Percentiles rank a stretch among this genome's conserved stretches.
Conservation (phyloP, 768 basidiomycete genomes). For the Amylocystis lapponica region DNA sequence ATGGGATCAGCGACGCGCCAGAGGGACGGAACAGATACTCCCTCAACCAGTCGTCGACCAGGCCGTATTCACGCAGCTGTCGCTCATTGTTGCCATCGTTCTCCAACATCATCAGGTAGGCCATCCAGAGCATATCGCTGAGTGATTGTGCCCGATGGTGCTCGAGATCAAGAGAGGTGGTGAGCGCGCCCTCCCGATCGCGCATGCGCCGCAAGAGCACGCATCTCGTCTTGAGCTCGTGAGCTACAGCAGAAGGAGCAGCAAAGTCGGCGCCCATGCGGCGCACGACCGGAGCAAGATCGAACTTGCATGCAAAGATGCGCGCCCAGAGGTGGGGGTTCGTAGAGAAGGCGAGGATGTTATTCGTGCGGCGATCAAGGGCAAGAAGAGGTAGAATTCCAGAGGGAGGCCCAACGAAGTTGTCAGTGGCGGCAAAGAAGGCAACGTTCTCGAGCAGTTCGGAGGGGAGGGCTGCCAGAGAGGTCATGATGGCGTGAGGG, state of each 20-base stretch:
- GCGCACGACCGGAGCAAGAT: constrained; percentile 42
- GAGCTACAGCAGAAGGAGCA: constrained; percentile 42
- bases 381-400: constrained; percentile 50
- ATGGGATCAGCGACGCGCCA: constrained; percentile 49
- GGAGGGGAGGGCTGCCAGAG: constrained; percentile 44
- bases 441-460: constrained; percentile 81
- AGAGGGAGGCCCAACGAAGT: constrained; percentile 55
- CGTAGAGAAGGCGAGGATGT: constrained; percentile 40
- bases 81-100: constrained; percentile 67
- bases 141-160: constrained; percentile 6
- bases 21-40: constrained; percentile 59
- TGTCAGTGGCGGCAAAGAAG: constrained; percentile 49
- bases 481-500: constrained; percentile 6
- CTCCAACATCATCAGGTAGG: constrained; percentile 77
- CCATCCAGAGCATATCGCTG: constrained; percentile 27
- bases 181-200: constrained; percentile 23
- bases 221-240: constrained; percentile 64
- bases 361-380: constrained; percentile 43
- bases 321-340: constrained; percentile 72
- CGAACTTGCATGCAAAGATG: constrained; percentile 67
- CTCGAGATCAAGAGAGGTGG: constrained; percentile 12
- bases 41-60: constrained; percentile 56
- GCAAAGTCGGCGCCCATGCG: constrained; percentile 40
- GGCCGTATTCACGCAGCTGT: constrained; percentile 67
- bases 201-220: constrained; percentile 52